phyloP scores from a whole-genome alignment of 1,139 yeast species.

The Petasospora fabianii region DNA sequence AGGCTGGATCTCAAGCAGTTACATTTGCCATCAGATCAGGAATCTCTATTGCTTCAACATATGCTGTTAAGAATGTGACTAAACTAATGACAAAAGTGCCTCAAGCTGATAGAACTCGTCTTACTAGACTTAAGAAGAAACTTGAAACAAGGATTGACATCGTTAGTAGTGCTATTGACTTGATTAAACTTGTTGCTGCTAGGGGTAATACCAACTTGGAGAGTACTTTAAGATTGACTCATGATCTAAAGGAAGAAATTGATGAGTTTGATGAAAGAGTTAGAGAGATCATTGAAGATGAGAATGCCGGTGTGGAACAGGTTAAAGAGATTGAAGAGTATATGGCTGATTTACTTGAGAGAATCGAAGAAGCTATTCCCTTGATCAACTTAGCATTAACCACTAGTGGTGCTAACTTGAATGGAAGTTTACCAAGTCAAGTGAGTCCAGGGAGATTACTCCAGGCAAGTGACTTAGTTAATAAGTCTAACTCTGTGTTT shows the following conservation, averaged over 20 bases:
- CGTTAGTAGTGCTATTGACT: conserved; percentile 65
- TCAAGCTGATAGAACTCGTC: conserved; percentile 44
- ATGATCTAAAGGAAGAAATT: conserved; percentile 55
- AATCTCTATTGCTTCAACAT: conserved; percentile 70
- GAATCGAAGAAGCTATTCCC: conserved; percentile 71
- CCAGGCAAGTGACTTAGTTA: conserved; percentile 56
- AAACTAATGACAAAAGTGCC: conserved; percentile 62
- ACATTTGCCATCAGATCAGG: conserved; percentile 80
- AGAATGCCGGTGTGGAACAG: too few species aligned
- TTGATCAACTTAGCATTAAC: conserved; percentile 62
- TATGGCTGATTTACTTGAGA: conserved; percentile 44
- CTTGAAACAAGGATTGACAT: conserved; percentile 61
- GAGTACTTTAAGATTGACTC: conserved; percentile 53
- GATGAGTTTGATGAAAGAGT: conserved; percentile 55
- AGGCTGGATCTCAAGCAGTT: conserved; percentile 77
- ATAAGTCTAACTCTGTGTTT: conserved; percentile 37
- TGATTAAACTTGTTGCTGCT: conserved; percentile 65
- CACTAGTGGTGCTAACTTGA: conserved; percentile 66
- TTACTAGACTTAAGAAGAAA: conserved; percentile 42
- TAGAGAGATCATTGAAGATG: conserved; percentile 17
- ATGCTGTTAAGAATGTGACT: conserved; percentile 64
- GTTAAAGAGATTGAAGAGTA: conserved; percentile 49
- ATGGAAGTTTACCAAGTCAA: conserved; percentile 46
- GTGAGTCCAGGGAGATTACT: conserved; percentile 65
- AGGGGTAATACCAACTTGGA: conserved; percentile 66